phyloP scores from a whole-genome alignment of 805 yeast genomes.

The Candida qinlingensis region DNA sequence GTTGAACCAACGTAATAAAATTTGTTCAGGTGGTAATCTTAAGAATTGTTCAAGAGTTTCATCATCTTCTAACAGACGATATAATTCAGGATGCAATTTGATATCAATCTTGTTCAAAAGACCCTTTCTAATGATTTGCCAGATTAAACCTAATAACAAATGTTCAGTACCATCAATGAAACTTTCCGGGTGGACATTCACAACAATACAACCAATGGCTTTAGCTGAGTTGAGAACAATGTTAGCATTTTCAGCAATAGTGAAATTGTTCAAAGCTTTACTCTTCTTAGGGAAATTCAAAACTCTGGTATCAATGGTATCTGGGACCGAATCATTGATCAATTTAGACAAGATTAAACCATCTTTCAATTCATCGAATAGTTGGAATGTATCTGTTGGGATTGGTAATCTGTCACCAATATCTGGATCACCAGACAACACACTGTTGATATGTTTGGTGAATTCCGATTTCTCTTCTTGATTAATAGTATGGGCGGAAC shows the following conservation, averaged over 20 bases:
- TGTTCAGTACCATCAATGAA: conserved; percentile 93
- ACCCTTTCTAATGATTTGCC: conserved; percentile 98
- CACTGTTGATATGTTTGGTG: conserved; percentile 92
- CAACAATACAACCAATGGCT: conserved; percentile 98
- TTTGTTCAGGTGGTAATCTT: conserved; percentile 96
- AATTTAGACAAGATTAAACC: conserved; percentile 89
- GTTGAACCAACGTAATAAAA: conserved; percentile 94
- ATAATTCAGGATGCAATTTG: conserved; percentile 92
- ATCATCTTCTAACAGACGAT: conserved; percentile 90
- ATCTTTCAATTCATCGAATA: conserved; percentile 94
- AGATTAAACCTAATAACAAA: conserved; percentile 81
- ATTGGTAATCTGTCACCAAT: conserved; percentile 84
- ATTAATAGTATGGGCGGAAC: conserved; percentile 92
- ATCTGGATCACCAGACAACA: conserved; percentile 81
- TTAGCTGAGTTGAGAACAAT: conserved; percentile 97
- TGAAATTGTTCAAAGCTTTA: conserved; percentile 84
- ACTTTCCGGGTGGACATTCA: conserved; percentile 94
- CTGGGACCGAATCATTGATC: conserved; percentile 96
- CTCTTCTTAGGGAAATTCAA: conserved; percentile 81
- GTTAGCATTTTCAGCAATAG: conserved; percentile 94
- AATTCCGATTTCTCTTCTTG: conserved; percentile 96
- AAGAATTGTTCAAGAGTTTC: conserved; percentile 96
- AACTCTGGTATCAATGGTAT: conserved; percentile 97
- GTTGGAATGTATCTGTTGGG: conserved; percentile 89
- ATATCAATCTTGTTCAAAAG: conserved; percentile 91